These are phyloP conservation scores for Thielaviopsis ethacetica DNA, from an alignment of 2,329 filamentous ascomycete species.

Conservation along the genomic window DNA sequence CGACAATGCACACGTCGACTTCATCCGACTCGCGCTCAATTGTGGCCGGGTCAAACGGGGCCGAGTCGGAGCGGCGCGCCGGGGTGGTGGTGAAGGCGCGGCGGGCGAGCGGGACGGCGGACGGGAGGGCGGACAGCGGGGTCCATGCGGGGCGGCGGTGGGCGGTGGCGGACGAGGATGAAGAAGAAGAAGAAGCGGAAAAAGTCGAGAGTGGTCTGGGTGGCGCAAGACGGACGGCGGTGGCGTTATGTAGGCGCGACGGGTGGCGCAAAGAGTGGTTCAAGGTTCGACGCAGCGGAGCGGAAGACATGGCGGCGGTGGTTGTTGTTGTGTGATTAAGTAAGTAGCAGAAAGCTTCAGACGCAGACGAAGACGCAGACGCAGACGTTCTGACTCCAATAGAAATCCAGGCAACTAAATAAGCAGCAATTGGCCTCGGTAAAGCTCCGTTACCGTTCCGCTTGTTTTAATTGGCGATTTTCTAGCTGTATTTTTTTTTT, in stretches of 20 bases:
- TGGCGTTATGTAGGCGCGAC: slow-evolving; percentile 11
- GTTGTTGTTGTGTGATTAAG: no score
- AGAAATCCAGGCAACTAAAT: not conserved
- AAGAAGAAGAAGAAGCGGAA: not conserved
- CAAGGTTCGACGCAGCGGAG: slow-evolving; percentile 24
- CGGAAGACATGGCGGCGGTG: slow-evolving; percentile 19
- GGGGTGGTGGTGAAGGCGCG: slow-evolving; percentile 10
- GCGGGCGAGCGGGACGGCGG: slow-evolving; percentile 1
- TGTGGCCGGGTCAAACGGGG: slow-evolving; percentile 46
- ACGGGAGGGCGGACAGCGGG: slow-evolving; percentile 12
- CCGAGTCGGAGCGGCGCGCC: slow-evolving; percentile 21
- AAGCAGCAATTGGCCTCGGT: not conserved
- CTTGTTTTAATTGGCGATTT: not conserved
- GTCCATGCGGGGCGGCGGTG: slow-evolving; percentile 13
- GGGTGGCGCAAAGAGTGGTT: slow-evolving; percentile 21
- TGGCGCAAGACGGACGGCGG: not conserved
- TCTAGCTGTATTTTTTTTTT: not conserved
- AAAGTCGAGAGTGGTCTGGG: slow-evolving; percentile 11
- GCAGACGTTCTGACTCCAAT: no score
- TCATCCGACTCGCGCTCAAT: slow-evolving; percentile 81
- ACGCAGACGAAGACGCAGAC: no score
- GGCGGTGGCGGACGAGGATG: not conserved
- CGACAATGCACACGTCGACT: slow-evolving; percentile 94
- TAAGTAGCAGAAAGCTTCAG: no score
- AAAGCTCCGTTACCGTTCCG: not conserved